Percentiles rank a stretch among this genome's conserved stretches.
Evolutionary conservation across 768 basidiomycete genomes (phyloP).

Genomic region (Pisolithus microcarpus): DNA sequence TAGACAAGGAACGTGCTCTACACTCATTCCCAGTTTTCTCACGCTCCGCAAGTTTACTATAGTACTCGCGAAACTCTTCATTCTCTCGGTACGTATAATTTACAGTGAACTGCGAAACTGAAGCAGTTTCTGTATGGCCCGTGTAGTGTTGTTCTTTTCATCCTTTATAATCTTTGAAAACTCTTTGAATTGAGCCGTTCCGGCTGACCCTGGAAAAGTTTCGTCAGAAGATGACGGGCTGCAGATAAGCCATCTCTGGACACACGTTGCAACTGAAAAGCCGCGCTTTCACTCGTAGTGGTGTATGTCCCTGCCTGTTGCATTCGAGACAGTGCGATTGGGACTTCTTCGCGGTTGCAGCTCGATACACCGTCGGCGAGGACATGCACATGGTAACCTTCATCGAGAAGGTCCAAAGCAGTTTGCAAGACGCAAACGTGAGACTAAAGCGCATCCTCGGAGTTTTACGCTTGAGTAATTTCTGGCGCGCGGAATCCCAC

Average conservation of each 20-base stretch:
- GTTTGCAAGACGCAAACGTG: slow-evolving; percentile 90
- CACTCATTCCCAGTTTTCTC: too few relatives aligned
- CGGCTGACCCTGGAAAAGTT: slow-evolving; percentile 46
- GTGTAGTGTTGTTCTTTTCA: slow-evolving; percentile 56
- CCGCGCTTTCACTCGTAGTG: slow-evolving; percentile 73
- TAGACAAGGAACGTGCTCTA: too few relatives aligned
- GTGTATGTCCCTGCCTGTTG: slow-evolving; percentile 69
- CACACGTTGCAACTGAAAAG: slow-evolving; percentile 69
- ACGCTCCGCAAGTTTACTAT: too few relatives aligned
- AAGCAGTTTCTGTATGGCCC: slow-evolving; percentile 28
- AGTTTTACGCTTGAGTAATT: not conserved
- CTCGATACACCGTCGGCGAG: slow-evolving; percentile 83
- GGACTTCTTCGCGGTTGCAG: slow-evolving; percentile 72
- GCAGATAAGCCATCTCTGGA: slow-evolving; percentile 5
- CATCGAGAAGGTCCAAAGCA: slow-evolving; percentile 55
- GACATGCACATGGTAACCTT: slow-evolving; percentile 51
- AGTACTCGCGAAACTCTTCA: too few relatives aligned
- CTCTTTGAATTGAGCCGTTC: slow-evolving; percentile 57
- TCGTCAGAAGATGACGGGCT: slow-evolving; percentile 6
- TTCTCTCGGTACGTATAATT: not conserved
- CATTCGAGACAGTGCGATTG: slow-evolving; percentile 63
- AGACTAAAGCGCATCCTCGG: slow-evolving; percentile 39
- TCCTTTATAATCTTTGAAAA: slow-evolving; percentile 73
- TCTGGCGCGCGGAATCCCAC: slow-evolving; percentile 10
- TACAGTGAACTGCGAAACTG: slow-evolving; percentile 19